These are phyloP conservation scores for Mollisia scopiformis DNA, from an alignment of 2,329 filamentous ascomycete species.

Conservation along the genomic window DNA sequence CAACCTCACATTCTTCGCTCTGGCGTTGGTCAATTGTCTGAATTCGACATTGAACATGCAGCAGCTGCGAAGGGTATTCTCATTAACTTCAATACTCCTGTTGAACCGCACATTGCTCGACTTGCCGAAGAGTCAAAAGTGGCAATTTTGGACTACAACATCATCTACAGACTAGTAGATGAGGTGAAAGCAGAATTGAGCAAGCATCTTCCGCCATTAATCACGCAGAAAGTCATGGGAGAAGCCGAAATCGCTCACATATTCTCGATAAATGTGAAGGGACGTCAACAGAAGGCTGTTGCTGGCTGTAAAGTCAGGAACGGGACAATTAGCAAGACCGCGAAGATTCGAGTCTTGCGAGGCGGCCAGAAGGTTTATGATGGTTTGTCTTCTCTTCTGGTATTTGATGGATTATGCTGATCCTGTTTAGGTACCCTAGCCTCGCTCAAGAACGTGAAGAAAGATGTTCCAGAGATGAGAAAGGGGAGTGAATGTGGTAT, in stretches of 20 bases:
- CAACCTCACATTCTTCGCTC: conserved; percentile 76
- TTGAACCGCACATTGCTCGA: conserved; percentile 68
- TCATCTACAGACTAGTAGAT: conserved; percentile 82
- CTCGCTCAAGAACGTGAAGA: conserved; percentile 90
- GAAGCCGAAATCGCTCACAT: conserved; percentile 85
- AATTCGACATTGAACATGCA: conserved; percentile 90
- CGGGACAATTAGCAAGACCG: conserved; percentile 67
- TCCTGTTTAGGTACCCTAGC: conserved; percentile 67
- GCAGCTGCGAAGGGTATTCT: conserved; percentile 75
- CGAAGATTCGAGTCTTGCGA: conserved; percentile 73
- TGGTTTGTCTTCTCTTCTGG: conserved; percentile 62
- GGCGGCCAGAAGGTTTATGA: conserved; percentile 74
- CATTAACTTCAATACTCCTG: conserved; percentile 81
- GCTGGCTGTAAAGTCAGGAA: conserved; percentile 89
- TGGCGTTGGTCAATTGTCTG: conserved; percentile 75
- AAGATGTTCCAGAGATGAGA: conserved; percentile 84
- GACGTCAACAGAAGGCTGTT: conserved; percentile 71
- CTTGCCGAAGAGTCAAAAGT: conserved; percentile 75
- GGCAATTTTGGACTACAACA: conserved; percentile 79
- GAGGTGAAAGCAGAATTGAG: conserved; percentile 71
- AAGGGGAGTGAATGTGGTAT: conserved; percentile 96
- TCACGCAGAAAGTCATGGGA: conserved; percentile 74
- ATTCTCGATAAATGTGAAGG: conserved; percentile 82
- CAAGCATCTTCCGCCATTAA: conserved; percentile 66
- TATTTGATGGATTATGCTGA: conserved; percentile 8